Base-by-base conservation (phyloP, 352 stramenopile species). In the Pythium coloratum region DNA sequence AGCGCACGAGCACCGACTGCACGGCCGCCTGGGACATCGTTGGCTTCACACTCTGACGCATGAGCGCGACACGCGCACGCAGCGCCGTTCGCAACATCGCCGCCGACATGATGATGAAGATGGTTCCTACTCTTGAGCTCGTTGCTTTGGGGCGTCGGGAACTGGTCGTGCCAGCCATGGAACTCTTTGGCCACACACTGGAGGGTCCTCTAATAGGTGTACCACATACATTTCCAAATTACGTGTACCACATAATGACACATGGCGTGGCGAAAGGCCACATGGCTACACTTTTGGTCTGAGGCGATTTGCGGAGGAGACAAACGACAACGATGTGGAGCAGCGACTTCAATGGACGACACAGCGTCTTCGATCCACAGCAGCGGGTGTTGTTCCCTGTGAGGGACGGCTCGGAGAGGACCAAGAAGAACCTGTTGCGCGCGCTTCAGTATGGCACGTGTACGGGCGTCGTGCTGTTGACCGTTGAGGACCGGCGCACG, bases 311-410 rank as follows among this genome's bases (percentile, higher is more conserved):
- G 28, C 28, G 28, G 28, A 30, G 28, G 2, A 30, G 33, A 28
- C n/a, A 28, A 7, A 28, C 26, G 28, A 34, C 8, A 28, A 26
- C 30, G 6, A 91, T 91, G 83, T 89, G 81, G 81, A 87, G 81
- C 54, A 53, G 72, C 0, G 76, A 75, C 40, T 66, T 76, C 58
- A 76, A 74, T 53, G 78, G 76, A 6, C 59, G 64, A 28, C 40
- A 67, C 44, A 77, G 81, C 51, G 56, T 57, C 32, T 76, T 90
- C 57, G 64, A 49, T 44, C 70, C 72, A 10, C 65, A 80, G 50
- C 76, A 89, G 59, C 77, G 83, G 6, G 20, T 89, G 53, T 55
- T 88, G 50, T 89, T 91, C 61, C 69, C 68, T n/a, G 69, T 88
- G 38, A 46, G 34, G 5, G 72, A 77, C 54, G 13, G 55, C 6